Base-by-base conservation (phyloP, 495 filamentous ascomycete species). In the Penicillium salamii region DNA sequence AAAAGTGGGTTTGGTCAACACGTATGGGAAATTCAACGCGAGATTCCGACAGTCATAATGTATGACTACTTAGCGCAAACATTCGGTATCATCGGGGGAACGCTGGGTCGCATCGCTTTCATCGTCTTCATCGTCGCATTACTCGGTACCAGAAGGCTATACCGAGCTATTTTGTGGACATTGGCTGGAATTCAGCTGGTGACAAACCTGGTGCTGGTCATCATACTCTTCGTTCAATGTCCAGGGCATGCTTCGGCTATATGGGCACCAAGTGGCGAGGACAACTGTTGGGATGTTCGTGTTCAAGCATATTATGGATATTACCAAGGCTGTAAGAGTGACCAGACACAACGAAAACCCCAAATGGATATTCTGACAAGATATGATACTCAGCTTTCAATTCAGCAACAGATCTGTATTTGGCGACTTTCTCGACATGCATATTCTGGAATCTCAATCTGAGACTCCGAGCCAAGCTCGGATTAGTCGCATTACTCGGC, bases 371-470 rank as follows among this genome's bases (percentile, higher is more conserved):
- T 11, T 8, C 19, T 24, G 36, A 44, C 17, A 2, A 24, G 1
- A 3, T 18, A 42, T 0, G 12, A 7, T 3, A 24, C 11, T 43
- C 37, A 75, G 74, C 63, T 3, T 73, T 74, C 56, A 76, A 73
- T 19, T 65, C 69, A 3, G 50, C 67, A n/a, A 62, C 68, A 11
- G 77, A 80, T 42, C 56, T 79, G 1, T 76, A 73, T 24, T 69
- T 80, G 24, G 76, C 77, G n/a, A 49, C 69, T 0, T 77, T 77
- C 45, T 74, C 78, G 7, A 66, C 67, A 3, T 55, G 61, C 18
- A 63, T 77, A 18, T 72, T 79, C 40, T 78, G 63, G 62, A 63
- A 56, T 32, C 45, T 80, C 38, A 71, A 78, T 36, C 49, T 80
- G 23, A 56, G 65, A 3, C 18, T 64, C 11, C 63, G 59, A 28